Percentiles rank a stretch among this genome's conserved stretches.
These are phyloP conservation scores for Nitzschia palea DNA, from an alignment of 108 stramenopile species.

Conservation along the genomic window DNA sequence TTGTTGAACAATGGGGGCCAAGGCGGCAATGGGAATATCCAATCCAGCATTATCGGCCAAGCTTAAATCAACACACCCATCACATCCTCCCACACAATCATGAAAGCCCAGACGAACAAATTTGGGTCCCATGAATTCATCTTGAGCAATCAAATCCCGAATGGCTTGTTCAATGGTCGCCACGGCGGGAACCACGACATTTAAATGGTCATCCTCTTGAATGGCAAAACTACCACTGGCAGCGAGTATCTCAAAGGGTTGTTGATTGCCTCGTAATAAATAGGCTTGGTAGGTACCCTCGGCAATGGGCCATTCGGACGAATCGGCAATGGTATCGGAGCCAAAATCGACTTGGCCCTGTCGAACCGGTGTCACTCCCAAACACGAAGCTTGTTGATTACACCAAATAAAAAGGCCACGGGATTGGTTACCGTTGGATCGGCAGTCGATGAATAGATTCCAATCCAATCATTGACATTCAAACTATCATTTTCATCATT, in stretches of 20 bases:
- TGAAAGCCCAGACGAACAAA: conserved; percentile 52
- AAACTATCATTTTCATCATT: not conserved
- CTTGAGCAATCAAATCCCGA: not conserved
- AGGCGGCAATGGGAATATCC: conserved; percentile 40
- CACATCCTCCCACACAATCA: conserved; percentile 54
- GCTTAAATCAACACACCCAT: conserved; percentile 50
- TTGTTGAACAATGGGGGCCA: conserved; percentile 32
- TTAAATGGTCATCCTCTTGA: not conserved
- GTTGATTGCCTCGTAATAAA: too few species aligned
- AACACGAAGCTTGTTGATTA: not conserved
- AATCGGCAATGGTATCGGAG: too few species aligned
- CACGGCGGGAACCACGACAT: not conserved
- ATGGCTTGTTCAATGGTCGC: not conserved
- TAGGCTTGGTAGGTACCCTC: too few species aligned
- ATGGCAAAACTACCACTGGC: not conserved
- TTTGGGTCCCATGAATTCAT: conserved; percentile 13
- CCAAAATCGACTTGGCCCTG: too few species aligned
- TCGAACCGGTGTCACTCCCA: too few species aligned
- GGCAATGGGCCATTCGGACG: too few species aligned
- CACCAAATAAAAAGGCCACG: not conserved
- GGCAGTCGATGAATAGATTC: not conserved
- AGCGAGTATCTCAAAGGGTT: too few species aligned
- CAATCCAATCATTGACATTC: conserved; percentile 11
- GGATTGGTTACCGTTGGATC: not conserved
- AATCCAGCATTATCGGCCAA: conserved; percentile 46